phyloP scores from a whole-genome alignment of 768 basidiomycete genomes.

The Pisolithus sp. region DNA sequence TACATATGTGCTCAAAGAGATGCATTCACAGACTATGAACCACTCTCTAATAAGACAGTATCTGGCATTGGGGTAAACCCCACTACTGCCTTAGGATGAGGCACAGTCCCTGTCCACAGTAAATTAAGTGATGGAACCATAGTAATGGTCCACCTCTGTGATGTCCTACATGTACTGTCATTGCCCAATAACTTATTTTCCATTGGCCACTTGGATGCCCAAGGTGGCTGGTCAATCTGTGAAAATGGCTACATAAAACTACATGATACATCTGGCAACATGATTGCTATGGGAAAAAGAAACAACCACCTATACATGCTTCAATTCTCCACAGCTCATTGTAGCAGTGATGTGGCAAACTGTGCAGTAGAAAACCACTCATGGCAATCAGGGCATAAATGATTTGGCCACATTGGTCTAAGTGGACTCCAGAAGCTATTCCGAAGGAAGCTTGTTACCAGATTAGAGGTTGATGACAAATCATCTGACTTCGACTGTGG shows the following conservation, averaged over 20 bases:
- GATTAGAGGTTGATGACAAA: background rate
- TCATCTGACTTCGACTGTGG: conserved; percentile 1
- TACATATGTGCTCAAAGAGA: background rate
- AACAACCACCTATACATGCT: too few relatives aligned
- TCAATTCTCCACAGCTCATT: too few relatives aligned
- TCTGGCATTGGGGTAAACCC: background rate
- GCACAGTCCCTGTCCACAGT: background rate
- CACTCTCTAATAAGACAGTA: background rate
- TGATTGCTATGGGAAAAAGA: too few relatives aligned
- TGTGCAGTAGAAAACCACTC: too few relatives aligned
- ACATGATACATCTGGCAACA: too few relatives aligned
- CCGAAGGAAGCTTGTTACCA: background rate
- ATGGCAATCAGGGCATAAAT: too few relatives aligned
- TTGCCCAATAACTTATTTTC: background rate
- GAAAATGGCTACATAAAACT: too few relatives aligned
- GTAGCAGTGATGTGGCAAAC: too few relatives aligned
- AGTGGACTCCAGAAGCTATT: background rate
- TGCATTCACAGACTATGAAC: background rate
- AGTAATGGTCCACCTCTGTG: background rate
- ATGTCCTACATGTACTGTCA: background rate
- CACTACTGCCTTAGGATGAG: background rate
- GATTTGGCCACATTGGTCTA: background rate
- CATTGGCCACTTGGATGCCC: background rate
- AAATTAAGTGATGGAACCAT: background rate
- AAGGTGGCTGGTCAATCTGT: too few relatives aligned